These are phyloP conservation scores for Westerdykella ornata DNA, from an alignment of 2,329 filamentous ascomycete genomes.

Conservation along the genomic window DNA sequence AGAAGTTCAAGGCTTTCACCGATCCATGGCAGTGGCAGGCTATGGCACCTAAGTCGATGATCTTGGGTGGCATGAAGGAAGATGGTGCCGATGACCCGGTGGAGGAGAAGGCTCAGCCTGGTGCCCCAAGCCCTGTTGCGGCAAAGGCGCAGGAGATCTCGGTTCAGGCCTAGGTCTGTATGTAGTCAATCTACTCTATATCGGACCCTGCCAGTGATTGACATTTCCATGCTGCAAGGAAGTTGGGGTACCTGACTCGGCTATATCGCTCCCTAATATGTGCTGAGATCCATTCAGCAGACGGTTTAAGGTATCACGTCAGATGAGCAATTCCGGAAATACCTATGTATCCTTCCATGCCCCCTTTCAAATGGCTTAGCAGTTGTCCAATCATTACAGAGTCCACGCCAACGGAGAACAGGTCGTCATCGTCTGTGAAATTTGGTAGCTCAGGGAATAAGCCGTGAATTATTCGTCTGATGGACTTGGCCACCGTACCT, in stretches of 20 bases:
- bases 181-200: too few relatives aligned
- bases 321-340: too few relatives aligned
- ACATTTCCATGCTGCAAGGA: too few relatives aligned
- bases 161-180: background rate
- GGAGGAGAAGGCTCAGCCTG: background rate
- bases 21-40: constrained; percentile 18
- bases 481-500: background rate
- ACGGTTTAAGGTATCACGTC: too few relatives aligned
- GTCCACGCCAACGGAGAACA: constrained; percentile 8
- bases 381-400: constrained; percentile 8
- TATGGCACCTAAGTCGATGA: constrained; percentile 19
- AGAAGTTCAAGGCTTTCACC: constrained; percentile 30
- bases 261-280: too few relatives aligned
- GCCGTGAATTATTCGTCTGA: background rate
- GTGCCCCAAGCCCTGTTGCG: background rate
- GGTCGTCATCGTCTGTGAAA: constrained; percentile 5
- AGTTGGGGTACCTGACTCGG: too few relatives aligned
- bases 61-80: constrained; percentile 26
- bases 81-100: constrained; percentile 5
- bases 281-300: too few relatives aligned
- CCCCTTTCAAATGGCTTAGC: constrained; percentile 1
- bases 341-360: background rate
- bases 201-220: too few relatives aligned
- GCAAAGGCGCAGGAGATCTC: background rate
- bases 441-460: constrained; percentile 1